Percentiles rank a stretch among this genome's conserved stretches.
These are phyloP conservation scores for Plasmodium cynomolgi DNA, from an alignment of 169 alveolate species.

Conservation along the genomic window DNA sequence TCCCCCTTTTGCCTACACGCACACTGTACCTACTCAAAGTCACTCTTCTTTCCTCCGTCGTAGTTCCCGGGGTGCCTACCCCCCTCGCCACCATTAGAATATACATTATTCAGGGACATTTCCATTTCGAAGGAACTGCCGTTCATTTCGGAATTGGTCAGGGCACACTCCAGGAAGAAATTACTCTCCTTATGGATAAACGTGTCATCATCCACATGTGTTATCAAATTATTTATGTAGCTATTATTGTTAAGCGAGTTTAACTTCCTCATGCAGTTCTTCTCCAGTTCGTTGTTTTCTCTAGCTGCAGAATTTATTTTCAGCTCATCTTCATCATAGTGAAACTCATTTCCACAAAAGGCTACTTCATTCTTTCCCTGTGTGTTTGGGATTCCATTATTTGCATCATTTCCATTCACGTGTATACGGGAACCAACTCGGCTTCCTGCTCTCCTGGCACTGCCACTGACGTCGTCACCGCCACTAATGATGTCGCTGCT, in stretches of 20 bases:
- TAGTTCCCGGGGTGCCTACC: neutral
- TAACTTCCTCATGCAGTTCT: conserved; percentile 8
- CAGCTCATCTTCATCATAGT: conserved; percentile 25
- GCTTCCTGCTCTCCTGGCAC: neutral
- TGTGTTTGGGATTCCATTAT: neutral
- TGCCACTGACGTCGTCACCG: neutral
- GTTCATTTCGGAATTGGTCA: conserved; percentile 62
- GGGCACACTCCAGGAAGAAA: conserved; percentile 57
- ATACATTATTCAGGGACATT: conserved; percentile 26
- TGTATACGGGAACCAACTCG: neutral
- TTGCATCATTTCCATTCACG: neutral
- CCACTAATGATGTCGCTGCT: neutral
- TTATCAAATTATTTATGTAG: conserved; percentile 65
- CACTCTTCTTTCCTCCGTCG: neutral
- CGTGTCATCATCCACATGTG: conserved; percentile 72
- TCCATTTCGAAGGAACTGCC: conserved; percentile 68
- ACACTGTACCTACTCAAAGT: neutral
- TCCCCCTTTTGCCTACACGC: neutral
- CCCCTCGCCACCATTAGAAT: conserved; percentile 1
- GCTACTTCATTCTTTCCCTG: conserved; percentile 19
- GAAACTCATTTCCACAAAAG: conserved; percentile 11
- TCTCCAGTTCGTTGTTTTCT: conserved; percentile 23
- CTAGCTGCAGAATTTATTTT: conserved; percentile 3
- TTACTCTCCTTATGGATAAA: conserved; percentile 60
- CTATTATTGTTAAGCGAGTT: conserved; percentile 66